A percentile compares a stretch with the other conserved stretches of the same genome.
phyloP scores from a whole-genome alignment of 176 grass and related monocot species.

The Juncus inflexus region DNA sequence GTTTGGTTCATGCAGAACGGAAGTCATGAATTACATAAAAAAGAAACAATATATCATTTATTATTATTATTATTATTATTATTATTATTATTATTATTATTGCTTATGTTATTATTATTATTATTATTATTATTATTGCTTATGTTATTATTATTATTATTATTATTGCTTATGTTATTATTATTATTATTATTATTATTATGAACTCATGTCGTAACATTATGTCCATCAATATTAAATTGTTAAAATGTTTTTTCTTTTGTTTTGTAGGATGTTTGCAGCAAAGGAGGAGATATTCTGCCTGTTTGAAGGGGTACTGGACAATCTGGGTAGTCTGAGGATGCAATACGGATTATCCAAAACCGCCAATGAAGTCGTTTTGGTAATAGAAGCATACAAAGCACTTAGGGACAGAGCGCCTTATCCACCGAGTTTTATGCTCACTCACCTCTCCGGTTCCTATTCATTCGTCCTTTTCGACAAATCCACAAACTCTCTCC shows the following conservation, averaged over 20 bases:
- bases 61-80: no score
- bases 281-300: conserved; percentile 89
- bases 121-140: no score
- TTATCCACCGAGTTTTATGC: conserved; percentile 80
- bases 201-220: no score
- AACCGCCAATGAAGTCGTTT: conserved; percentile 63
- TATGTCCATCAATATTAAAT: no score
- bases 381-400: conserved; percentile 86
- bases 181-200: no score
- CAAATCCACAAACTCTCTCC: conserved; percentile 59
- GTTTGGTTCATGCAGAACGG: no score
- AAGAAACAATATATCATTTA: no score
- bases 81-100: no score
- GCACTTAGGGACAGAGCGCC: conserved; percentile 74
- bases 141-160: no score
- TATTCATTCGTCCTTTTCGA: conserved; percentile 92
- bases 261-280: conserved; percentile 61
- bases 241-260: background rate
- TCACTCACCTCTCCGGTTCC: conserved; percentile 61
- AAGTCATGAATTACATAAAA: no score
- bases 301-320: conserved; percentile 77
- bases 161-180: no score
- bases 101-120: no score
- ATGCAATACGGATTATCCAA: conserved; percentile 92
- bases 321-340: conserved; percentile 56